Evolutionary conservation across 345 rosid species (phyloP).

Genomic region (Eutrema heterophyllum): DNA sequence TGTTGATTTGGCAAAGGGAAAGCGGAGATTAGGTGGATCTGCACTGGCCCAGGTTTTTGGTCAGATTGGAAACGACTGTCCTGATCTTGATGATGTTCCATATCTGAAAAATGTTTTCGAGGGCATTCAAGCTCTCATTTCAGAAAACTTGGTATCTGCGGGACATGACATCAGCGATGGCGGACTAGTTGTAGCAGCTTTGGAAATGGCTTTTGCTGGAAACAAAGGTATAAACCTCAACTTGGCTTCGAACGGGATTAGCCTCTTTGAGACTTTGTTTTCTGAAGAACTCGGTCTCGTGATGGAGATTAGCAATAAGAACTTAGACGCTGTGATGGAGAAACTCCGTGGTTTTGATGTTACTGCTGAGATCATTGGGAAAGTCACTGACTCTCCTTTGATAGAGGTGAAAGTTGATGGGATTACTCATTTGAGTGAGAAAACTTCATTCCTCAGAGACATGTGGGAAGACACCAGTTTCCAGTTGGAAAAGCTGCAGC

Average conservation of each 20-base stretch:
- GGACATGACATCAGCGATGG: constrained; percentile 98
- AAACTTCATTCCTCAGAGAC: constrained; percentile 66
- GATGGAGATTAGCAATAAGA: constrained; percentile 63
- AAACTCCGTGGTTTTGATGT: constrained; percentile 45
- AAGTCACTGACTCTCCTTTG: constrained; percentile 48
- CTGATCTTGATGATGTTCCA: constrained; percentile 77
- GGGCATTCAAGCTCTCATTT: constrained; percentile 63
- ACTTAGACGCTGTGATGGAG: constrained; percentile 50
- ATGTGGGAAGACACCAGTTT: constrained; percentile 97
- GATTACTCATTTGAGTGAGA: constrained; percentile 47
- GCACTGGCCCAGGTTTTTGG: constrained; percentile 84
- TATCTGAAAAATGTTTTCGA: constrained; percentile 70
- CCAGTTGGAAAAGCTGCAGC: constrained; percentile 71
- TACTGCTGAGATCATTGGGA: constrained; percentile 65
- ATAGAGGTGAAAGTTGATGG: constrained; percentile 63
- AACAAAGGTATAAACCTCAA: constrained; percentile 59
- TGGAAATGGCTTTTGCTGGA: constrained; percentile 98
- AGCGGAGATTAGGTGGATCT: constrained; percentile 81
- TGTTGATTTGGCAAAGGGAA: constrained; percentile 85
- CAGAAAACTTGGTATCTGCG: constrained; percentile 59
- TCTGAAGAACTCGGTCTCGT: constrained; percentile 88
- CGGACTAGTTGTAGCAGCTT: constrained; percentile 61
- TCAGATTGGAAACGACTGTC: constrained; percentile 82
- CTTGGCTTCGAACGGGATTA: constrained; percentile 52
- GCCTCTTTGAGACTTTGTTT: constrained; percentile 72